Percentiles rank a stretch among this genome's conserved stretches.
phyloP scores from a whole-genome alignment of 169 alveolate species.

The Fabrea salina region DNA sequence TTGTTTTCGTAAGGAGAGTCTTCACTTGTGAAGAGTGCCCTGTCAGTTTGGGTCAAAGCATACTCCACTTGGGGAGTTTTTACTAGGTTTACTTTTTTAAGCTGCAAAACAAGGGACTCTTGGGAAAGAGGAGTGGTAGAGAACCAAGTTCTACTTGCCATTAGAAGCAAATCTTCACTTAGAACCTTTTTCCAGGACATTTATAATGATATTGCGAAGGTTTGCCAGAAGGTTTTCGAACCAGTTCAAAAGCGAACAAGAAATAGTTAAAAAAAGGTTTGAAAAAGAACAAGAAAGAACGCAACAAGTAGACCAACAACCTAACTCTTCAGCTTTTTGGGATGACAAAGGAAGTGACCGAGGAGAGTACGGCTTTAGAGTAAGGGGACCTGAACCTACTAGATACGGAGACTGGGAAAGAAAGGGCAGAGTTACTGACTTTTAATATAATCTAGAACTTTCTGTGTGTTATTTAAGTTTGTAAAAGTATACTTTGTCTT shows the following conservation, averaged over 20 bases:
- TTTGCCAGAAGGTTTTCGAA: too few species aligned
- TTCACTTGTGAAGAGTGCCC: background rate
- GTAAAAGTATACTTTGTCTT: background rate
- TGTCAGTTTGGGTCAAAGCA: background rate
- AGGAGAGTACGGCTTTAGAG: constrained; percentile 69
- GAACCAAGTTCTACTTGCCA: constrained; percentile 22
- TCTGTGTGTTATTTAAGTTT: background rate
- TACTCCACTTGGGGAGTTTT: background rate
- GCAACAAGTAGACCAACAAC: background rate
- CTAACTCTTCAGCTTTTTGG: background rate
- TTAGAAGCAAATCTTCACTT: background rate
- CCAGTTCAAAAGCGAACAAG: too few species aligned
- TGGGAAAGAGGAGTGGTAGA: background rate
- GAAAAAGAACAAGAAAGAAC: background rate
- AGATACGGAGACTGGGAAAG: constrained; percentile 75
- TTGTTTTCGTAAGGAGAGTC: constrained; percentile 9
- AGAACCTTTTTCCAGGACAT: background rate
- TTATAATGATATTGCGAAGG: background rate
- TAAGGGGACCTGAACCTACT: constrained; percentile 76
- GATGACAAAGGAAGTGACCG: constrained; percentile 16
- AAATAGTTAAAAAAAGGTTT: background rate
- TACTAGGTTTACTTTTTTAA: background rate
- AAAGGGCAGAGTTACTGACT: constrained; percentile 73
- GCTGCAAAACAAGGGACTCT: background rate
- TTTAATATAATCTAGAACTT: too few species aligned